Base-by-base conservation (phyloP, 345 rosid species). In the Lepidium africanum region DNA sequence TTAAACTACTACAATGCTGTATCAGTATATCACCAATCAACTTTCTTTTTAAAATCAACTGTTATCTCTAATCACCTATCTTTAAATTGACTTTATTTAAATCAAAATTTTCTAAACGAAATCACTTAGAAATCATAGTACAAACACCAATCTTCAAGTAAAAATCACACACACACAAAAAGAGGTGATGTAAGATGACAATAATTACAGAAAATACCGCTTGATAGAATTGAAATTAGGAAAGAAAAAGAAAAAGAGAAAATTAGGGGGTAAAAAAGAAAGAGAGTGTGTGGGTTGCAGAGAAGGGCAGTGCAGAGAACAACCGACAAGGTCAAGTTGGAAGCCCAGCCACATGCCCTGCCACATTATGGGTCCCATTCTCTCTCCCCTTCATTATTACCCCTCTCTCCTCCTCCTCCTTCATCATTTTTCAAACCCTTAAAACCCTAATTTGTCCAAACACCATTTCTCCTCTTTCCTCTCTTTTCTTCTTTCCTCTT, bases 251-350 rank as follows among this genome's bases (percentile, higher is more conserved):
- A n/a, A n/a, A 61, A n/a, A n/a, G n/a, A 69, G 27, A 17, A 35
- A 51, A 60, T 2, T 9, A 45, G 1, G 0, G 6, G 6, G 6
- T 0, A 32, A 39, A 65, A 33, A 33, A 14, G 15, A 14, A 17
- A 49, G n/a, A 70, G 62, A 62, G 74, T 70, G 67, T 62, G 67
- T 70, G 73, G 78, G 72, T 59, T 36, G 58, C 73, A 70, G 74
- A 60, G 73, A 66, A 48, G 41, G 45, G 66, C 59, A 60, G 56
- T 62, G 77, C 47, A 54, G 67, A 81, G 82, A 86, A 84, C 80
- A 78, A 84, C 97, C 98, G 97, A 90, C 98, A 93, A 80, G 74
- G 98, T 85, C 98, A 93, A 88, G 97, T 90, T 93, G 94, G 73
- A 75, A 83, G 73, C 91, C 86, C 82, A 70, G 81, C 80, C 97